These are phyloP conservation scores for Corymbia maculata DNA, from an alignment of 345 rosid species.

Conservation along the genomic window DNA sequence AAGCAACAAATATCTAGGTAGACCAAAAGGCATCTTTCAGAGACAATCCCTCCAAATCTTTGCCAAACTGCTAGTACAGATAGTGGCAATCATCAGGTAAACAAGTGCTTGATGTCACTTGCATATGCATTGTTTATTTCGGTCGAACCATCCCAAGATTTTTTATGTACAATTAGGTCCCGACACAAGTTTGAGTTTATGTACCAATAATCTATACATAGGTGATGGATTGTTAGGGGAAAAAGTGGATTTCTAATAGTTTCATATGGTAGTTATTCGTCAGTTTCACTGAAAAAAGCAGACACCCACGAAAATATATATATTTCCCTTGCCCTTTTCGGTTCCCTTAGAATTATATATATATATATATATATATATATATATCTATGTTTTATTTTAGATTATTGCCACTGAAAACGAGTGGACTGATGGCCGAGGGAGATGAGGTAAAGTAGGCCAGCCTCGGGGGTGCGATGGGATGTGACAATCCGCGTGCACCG, in stretches of 20 bases:
- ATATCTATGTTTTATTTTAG: neutral
- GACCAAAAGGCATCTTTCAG: neutral
- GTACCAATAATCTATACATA: neutral
- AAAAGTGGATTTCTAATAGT: neutral
- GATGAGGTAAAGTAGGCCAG: neutral
- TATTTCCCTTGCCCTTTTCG: neutral
- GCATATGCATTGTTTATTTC: neutral
- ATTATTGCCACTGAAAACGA: neutral
- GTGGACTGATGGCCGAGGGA: neutral
- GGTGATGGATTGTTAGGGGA: neutral
- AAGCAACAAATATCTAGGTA: neutral
- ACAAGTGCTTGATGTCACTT: neutral
- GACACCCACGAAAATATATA: neutral
- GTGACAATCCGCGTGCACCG: neutral
- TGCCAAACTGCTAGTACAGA: neutral
- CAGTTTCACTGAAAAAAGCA: neutral
- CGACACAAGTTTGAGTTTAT: neutral
- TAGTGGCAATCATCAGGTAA: neutral
- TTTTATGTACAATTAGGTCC: neutral
- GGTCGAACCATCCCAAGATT: neutral
- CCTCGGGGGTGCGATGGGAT: neutral
- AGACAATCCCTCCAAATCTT: neutral
- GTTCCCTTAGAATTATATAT: neutral
- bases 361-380: accelerated
- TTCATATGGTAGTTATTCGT: neutral